Evolutionary conservation across 306 rosid species (phyloP).

Genomic region (Hylodesmum podocarpum): DNA sequence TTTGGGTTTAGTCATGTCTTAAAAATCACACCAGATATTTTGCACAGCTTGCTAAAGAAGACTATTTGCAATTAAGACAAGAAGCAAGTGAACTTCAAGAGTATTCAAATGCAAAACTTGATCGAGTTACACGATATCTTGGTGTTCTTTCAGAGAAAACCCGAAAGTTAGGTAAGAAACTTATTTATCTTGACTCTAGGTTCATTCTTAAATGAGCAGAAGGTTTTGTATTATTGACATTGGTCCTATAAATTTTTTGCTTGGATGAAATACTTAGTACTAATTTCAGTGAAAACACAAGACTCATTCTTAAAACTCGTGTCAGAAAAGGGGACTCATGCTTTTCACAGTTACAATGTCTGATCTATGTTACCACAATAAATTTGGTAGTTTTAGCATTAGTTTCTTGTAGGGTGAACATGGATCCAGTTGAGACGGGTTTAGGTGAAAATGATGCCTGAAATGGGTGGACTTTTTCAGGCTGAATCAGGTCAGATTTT

Average conservation of each 20-base stretch:
- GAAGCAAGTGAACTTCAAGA: conserved; percentile 93
- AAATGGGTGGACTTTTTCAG: too few relatives aligned
- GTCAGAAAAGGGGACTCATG: background rate
- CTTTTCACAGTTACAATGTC: background rate
- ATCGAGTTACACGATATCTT: conserved; percentile 87
- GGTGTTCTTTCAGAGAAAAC: conserved; percentile 93
- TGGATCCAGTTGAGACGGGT: too few relatives aligned
- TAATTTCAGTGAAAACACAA: conserved; percentile 11
- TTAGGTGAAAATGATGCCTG: too few relatives aligned
- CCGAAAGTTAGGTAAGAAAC: conserved; percentile 69
- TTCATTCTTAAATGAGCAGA: conserved; percentile 13
- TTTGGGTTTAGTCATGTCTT: conserved; percentile 31
- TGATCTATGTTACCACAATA: conserved; percentile 19
- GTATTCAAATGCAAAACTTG: conserved; percentile 91
- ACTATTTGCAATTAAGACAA: conserved; percentile 79
- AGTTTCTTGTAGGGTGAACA: too few relatives aligned
- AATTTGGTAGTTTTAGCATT: conserved; percentile 5
- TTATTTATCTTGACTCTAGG: conserved; percentile 11
- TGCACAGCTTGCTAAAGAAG: conserved; percentile 87
- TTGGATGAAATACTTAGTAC: conserved; percentile 17
- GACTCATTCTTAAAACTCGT: conserved; percentile 13
- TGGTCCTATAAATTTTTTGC: conserved; percentile 3
- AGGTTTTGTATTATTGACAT: background rate
- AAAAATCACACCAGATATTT: conserved; percentile 32
- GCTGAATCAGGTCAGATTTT: too few relatives aligned